These are phyloP conservation scores for Kickxella alabastrina DNA, from an alignment of 192 early-diverging fungal genomes.

Conservation along the genomic window DNA sequence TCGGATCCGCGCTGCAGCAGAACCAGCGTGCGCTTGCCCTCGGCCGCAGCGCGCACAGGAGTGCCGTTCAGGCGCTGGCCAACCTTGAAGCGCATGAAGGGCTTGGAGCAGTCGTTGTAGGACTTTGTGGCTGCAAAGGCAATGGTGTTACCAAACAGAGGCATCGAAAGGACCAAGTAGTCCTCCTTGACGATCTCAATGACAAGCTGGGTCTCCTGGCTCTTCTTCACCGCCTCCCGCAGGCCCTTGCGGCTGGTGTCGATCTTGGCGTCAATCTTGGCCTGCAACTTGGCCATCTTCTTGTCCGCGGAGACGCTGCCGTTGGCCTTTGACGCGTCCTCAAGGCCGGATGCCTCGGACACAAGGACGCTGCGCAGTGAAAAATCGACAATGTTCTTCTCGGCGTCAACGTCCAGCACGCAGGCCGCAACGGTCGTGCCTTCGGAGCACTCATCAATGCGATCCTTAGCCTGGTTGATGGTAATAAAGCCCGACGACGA, in stretches of 20 bases:
- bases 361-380: slow-evolving; percentile 50
- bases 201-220: slow-evolving; percentile 48
- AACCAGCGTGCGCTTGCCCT: slow-evolving; percentile 39
- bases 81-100: slow-evolving; percentile 60
- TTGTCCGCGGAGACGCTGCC: slow-evolving; percentile 17
- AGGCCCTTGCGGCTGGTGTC: slow-evolving; percentile 24
- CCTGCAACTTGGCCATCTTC: slow-evolving; percentile 19
- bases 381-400: slow-evolving; percentile 63
- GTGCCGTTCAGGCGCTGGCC: slow-evolving; percentile 54
- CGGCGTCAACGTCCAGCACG: slow-evolving; percentile 68
- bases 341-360: background rate
- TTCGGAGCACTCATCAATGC: slow-evolving; percentile 40
- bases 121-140: slow-evolving; percentile 58
- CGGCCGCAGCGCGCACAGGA: slow-evolving; percentile 30
- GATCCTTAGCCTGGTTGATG: slow-evolving; percentile 54
- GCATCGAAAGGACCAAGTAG: slow-evolving; percentile 68
- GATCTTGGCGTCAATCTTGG: slow-evolving; percentile 7
- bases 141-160: slow-evolving; percentile 51
- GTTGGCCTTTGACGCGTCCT: slow-evolving; percentile 8
- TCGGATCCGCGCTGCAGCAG: slow-evolving; percentile 7
- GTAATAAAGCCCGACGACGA: slow-evolving; percentile 59
- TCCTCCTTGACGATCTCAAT: slow-evolving; percentile 78
- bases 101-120: slow-evolving; percentile 59
- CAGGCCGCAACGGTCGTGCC: slow-evolving; percentile 54
- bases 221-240: slow-evolving; percentile 20